Conservation (phyloP, 2,329 filamentous ascomycete genomes). For the Tolypocladium pustulatum region DNA sequence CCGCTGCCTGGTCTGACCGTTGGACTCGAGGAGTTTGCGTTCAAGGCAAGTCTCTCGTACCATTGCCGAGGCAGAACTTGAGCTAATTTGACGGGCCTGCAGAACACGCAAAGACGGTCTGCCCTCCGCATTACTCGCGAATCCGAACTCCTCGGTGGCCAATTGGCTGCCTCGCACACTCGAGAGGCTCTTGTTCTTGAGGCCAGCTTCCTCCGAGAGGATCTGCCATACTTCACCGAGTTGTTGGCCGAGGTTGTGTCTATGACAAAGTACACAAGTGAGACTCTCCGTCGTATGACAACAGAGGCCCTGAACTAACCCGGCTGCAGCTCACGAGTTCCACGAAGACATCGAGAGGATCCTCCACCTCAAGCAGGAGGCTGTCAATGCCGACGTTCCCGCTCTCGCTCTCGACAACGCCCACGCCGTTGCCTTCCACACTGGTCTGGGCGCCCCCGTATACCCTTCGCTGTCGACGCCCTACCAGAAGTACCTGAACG, state of each 20-base stretch:
- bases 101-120: slow-evolving; percentile 82
- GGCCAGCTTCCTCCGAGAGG: slow-evolving; percentile 89
- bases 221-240: slow-evolving; percentile 96
- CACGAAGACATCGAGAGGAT: slow-evolving; percentile 75
- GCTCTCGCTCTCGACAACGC: slow-evolving; percentile 75
- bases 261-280: slow-evolving; percentile 75
- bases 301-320: slow-evolving; percentile 4
- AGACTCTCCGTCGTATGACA: slow-evolving; percentile 19
- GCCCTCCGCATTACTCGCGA: slow-evolving; percentile 90
- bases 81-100: slow-evolving; percentile 35
- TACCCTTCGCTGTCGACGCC: slow-evolving; percentile 63
- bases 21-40: slow-evolving; percentile 89
- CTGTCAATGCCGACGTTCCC: slow-evolving; percentile 49
- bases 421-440: slow-evolving; percentile 84
- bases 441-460: slow-evolving; percentile 72
- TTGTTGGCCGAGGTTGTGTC: slow-evolving; percentile 85
- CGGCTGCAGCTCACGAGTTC: slow-evolving; percentile 66
- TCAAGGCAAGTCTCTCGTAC: slow-evolving; percentile 58
- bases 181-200: slow-evolving; percentile 87
- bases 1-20: slow-evolving; percentile 80
- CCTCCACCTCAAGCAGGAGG: slow-evolving; percentile 69
- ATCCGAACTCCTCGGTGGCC: slow-evolving; percentile 85
- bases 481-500: slow-evolving; percentile 69
- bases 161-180: slow-evolving; percentile 79
- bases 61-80: slow-evolving; percentile 9